Evolutionary conservation across 2,329 filamentous ascomycete species (phyloP).

Genomic region (Proliferodiscus dingleyae): DNA sequence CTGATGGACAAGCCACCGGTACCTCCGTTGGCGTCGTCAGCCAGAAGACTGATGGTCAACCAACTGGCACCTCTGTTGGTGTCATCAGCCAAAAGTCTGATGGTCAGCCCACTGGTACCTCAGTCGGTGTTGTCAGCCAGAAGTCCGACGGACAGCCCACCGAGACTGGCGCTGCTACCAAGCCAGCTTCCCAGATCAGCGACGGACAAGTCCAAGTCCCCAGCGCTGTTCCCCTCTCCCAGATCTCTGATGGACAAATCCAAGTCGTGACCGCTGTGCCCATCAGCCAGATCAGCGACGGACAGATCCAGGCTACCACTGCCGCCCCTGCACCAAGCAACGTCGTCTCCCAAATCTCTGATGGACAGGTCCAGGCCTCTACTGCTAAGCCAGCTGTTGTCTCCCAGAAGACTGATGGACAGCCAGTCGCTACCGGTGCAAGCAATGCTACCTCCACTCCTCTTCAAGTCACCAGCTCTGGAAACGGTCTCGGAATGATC

Average conservation of each 20-base stretch:
- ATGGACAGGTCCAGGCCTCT: slow-evolving; percentile 32
- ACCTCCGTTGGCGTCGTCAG: slow-evolving; percentile 19
- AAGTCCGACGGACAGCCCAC: slow-evolving; percentile 5
- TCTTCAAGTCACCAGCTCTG: slow-evolving; percentile 2
- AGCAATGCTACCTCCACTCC: slow-evolving; percentile 23
- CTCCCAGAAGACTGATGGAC: slow-evolving; percentile 33
- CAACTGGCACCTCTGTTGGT: slow-evolving; percentile 1
- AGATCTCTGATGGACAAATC: slow-evolving; percentile 32
- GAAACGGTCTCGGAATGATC: slow-evolving; percentile 31
- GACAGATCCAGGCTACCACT: slow-evolving; percentile 46
- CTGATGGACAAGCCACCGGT: slow-evolving; percentile 13
- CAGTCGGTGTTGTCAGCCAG: slow-evolving; percentile 23
- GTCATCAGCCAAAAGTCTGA: slow-evolving; percentile 30
- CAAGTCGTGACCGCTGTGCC: slow-evolving; percentile 15
- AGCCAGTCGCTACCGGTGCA: slow-evolving; percentile 46
- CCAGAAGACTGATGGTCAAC: slow-evolving; percentile 32
- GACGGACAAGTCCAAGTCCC: too few species aligned
- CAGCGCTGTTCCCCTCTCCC: slow-evolving; percentile 24
- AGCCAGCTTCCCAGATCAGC: too few species aligned
- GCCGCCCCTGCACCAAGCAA: slow-evolving; percentile 25
- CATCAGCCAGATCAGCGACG: slow-evolving; percentile 29
- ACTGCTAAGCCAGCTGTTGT: slow-evolving; percentile 13
- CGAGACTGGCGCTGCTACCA: too few species aligned
- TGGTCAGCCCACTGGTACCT: slow-evolving; percentile 30
- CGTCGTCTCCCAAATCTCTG: slow-evolving; percentile 29